These are phyloP conservation scores for Umbellularia californica DNA, from an alignment of 164 flowering plant species.

Conservation along the genomic window DNA sequence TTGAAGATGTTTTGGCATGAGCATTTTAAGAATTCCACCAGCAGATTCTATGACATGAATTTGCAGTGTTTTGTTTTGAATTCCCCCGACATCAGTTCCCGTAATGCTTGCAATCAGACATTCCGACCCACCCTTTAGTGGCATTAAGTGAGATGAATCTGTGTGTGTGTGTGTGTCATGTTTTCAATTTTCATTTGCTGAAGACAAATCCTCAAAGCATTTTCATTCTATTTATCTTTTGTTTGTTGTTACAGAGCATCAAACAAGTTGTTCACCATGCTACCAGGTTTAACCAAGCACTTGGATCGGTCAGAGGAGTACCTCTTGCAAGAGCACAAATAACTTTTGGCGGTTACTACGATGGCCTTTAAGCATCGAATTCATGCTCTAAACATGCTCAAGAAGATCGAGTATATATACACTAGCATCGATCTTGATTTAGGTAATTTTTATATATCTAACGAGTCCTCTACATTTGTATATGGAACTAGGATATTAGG, in stretches of 20 bases:
- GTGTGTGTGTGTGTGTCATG: no score
- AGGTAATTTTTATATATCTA: neutral
- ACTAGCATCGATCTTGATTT: neutral
- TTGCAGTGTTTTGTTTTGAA: neutral
- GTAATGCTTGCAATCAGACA: neutral
- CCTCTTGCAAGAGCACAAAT: slow-evolving; percentile 52
- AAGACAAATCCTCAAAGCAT: no score
- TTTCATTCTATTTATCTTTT: neutral
- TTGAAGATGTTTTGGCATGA: no score
- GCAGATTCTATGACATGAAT: no score
- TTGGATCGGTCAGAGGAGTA: slow-evolving; percentile 47
- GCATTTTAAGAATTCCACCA: no score
- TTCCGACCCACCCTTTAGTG: neutral
- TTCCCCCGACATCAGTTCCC: neutral
- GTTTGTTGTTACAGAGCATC: slow-evolving; percentile 44
- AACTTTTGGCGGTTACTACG: slow-evolving; percentile 55
- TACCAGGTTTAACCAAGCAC: slow-evolving; percentile 49
- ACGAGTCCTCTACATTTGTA: neutral
- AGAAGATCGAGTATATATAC: neutral
- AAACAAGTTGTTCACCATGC: slow-evolving; percentile 56
- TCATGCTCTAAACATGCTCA: neutral
- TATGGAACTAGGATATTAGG: neutral
- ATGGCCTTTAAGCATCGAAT: slow-evolving; percentile 24
- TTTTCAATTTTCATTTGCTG: neutral
- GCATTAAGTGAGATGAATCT: neutral